Conservation (phyloP, 2,329 filamentous ascomycete genomes). For the Claviceps sorghi region DNA sequence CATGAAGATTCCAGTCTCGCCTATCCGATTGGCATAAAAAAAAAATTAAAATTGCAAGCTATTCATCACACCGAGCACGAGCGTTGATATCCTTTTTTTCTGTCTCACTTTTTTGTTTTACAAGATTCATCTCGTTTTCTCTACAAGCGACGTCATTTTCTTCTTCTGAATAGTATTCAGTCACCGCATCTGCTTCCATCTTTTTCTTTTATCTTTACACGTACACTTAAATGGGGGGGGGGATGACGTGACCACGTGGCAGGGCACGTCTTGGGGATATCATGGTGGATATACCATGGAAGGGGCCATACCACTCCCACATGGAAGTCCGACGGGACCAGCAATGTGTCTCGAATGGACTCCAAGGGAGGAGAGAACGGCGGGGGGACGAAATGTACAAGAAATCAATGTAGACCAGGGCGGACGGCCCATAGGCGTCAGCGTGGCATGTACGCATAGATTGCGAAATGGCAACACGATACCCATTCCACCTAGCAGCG, state of each 20-base stretch:
- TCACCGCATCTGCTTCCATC: neutral
- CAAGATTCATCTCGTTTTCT: conserved; percentile 1
- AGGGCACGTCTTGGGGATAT: neutral
- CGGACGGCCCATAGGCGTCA: neutral
- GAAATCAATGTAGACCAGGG: neutral
- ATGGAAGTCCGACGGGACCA: neutral
- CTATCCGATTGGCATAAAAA: neutral
- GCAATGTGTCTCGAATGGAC: neutral
- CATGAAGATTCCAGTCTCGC: neutral
- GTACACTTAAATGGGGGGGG: neutral
- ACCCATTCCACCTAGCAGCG: neutral
- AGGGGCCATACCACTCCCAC: neutral
- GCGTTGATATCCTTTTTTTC: conserved; percentile 7
- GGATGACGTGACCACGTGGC: neutral
- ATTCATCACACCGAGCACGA: neutral
- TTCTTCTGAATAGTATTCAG: neutral
- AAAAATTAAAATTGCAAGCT: neutral
- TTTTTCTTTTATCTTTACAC: neutral
- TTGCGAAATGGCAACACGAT: neutral
- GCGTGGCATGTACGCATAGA: neutral
- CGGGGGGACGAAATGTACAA: neutral
- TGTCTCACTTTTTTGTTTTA: conserved; percentile 1
- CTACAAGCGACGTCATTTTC: conserved; percentile 3
- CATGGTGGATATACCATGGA: too few relatives aligned
- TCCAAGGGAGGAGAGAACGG: neutral